Conservation (phyloP, 345 rosid species). For the Syzygium aqueum region DNA sequence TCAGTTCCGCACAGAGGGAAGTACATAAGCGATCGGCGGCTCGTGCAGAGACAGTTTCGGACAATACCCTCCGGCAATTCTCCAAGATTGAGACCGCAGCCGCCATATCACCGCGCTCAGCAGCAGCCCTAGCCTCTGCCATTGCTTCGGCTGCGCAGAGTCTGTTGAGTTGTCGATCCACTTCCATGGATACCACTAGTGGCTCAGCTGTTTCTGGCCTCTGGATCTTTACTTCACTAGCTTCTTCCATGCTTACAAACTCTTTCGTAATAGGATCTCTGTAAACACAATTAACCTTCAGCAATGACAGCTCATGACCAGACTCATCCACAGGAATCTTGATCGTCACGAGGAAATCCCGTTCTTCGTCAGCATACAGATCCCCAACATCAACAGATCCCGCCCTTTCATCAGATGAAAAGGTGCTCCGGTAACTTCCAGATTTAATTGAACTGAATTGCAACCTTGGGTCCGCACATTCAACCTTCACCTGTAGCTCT, state of each 20-base stretch:
- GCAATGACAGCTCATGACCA: conserved; percentile 39
- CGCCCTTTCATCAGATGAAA: conserved; percentile 24
- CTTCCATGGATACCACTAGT: conserved; percentile 60
- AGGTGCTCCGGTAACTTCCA: conserved; percentile 58
- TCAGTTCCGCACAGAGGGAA: conserved; percentile 73
- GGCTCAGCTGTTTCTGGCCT: conserved; percentile 42
- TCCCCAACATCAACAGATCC: conserved; percentile 76
- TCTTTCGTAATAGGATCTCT: conserved; percentile 66
- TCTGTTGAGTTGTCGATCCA: conserved; percentile 81
- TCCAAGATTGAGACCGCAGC: conserved; percentile 64
- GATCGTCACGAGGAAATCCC: conserved; percentile 75
- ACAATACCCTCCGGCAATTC: conserved; percentile 44
- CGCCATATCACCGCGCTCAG: conserved; percentile 63
- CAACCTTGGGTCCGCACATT: conserved; percentile 40
- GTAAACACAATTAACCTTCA: conserved; percentile 58
- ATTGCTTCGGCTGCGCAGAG: conserved; percentile 88
- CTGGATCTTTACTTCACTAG: conserved; percentile 42
- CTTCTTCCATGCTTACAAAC: conserved; percentile 21
- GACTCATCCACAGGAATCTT: conserved; percentile 50
- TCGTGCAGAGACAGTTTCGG: conserved; percentile 46
- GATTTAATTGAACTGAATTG: conserved; percentile 60
- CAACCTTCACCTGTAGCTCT: conserved; percentile 51
- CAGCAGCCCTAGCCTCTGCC: conserved; percentile 72
- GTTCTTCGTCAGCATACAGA: conserved; percentile 93
- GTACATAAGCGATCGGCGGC: conserved; percentile 58